Evolutionary conservation across 257 asterid species (phyloP).

Genomic region (Mitragyna speciosa): DNA sequence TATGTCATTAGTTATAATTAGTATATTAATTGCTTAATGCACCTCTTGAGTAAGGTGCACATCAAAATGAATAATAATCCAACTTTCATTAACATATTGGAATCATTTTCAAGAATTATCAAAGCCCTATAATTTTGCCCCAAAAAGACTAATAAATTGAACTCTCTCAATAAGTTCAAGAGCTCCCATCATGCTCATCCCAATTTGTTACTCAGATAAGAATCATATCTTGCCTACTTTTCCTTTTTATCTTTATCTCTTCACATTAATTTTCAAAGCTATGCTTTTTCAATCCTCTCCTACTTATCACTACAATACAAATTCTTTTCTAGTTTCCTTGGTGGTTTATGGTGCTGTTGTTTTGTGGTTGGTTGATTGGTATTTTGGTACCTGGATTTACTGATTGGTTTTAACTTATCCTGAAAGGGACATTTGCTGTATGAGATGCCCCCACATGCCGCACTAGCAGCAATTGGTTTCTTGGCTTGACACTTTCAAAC

Average conservation of each 20-base stretch:
- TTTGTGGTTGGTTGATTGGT: slow-evolving; percentile 10
- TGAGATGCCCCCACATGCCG: slow-evolving; percentile 5
- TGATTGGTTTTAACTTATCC: not conserved
- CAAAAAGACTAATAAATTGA: not conserved
- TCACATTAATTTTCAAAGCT: not conserved
- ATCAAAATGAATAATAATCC: not conserved
- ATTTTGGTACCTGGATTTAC: not conserved
- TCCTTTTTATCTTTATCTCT: slow-evolving; percentile 4
- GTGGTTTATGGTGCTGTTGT: not conserved
- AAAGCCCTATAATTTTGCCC: not conserved
- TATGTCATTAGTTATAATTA: too few relatives aligned
- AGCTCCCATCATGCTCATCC: not conserved
- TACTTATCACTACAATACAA: not conserved
- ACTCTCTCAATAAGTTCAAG: not conserved
- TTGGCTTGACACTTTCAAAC: slow-evolving; percentile 17
- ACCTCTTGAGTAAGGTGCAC: not conserved
- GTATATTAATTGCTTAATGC: not conserved
- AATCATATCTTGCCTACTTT: not conserved
- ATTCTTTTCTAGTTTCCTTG: not conserved
- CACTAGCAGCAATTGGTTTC: not conserved
- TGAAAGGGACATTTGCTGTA: not conserved
- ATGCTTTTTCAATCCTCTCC: not conserved
- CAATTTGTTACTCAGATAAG: not conserved
- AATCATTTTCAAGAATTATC: not conserved
- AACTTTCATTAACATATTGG: too few relatives aligned